Evolutionary conservation across 2,329 filamentous ascomycete genomes (phyloP), one percentile per base, ranked within the genome.

Genomic region (Leptographium lundbergii): DNA sequence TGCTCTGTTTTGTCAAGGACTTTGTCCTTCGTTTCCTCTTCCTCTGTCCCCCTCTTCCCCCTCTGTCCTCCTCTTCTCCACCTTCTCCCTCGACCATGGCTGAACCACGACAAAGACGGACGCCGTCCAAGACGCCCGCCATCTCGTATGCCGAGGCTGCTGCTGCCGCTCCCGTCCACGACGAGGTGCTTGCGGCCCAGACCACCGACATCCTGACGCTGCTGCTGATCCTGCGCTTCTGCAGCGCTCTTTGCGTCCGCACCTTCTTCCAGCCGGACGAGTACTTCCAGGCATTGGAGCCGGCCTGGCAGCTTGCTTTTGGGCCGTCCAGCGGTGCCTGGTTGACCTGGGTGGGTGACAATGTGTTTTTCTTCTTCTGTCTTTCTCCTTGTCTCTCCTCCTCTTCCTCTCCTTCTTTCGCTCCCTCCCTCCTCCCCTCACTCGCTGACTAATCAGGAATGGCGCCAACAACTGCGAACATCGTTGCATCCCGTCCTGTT

Each of bases 241-340:
- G 88, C 69, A 96, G 96, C 74, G 85, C 90, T 36, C 77, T 94
- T 66, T 83, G 79, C 62, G 77, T 95, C 60, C 78, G 82, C 64
- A 97, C 94, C 24, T 99, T 96, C 71, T 99, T 99, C 74, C 94
- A 99, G 72, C 94, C 94, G 32, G 94, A 99, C 75, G 94, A 99
- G 72, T 97, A 89, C 76, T 99, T 94, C 68, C 94, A 99, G 70
- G 88, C 91, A 1, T 81, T 97, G 52, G 94, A 99, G 74, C 92
- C 94, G 57, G 94, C 94, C 65, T 97, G 92, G 91, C 78, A 85
- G 66, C 79, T 94, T 59, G 88, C 88, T 3, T 96, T 96, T 77
- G 91, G 91, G 25, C 68, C 76, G 2, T 70, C 78, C 17, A 88
- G 86, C 71, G 88, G 88, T 62, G 89, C 92, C 32, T 99, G 92